Percentiles rank a stretch among this genome's conserved stretches.
Evolutionary conservation across 805 yeast genomes (phyloP).

Genomic region (Dipodascus geniculatus): DNA sequence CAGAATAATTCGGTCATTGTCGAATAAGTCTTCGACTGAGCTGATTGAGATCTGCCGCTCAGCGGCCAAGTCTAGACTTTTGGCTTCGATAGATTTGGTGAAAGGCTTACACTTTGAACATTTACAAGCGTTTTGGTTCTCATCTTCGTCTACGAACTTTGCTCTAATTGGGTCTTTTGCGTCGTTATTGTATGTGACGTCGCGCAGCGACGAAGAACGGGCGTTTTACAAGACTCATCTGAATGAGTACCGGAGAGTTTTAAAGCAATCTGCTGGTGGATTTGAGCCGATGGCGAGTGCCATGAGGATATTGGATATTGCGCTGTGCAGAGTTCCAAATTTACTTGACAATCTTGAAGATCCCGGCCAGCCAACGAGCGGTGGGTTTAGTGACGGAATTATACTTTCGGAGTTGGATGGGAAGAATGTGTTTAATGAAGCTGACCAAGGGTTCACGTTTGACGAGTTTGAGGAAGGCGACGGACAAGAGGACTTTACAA

Average conservation of each 20-base stretch:
- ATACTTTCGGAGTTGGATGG: background rate
- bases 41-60: conserved; percentile 59
- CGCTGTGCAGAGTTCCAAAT: conserved; percentile 59
- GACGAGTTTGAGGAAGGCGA: conserved; percentile 1
- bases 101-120: conserved; percentile 69
- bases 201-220: conserved; percentile 45
- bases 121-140: conserved; percentile 82
- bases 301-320: conserved; percentile 54
- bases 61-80: conserved; percentile 73
- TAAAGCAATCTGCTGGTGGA: conserved; percentile 62
- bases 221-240: conserved; percentile 54
- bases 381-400: background rate
- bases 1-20: conserved; percentile 24
- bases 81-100: conserved; percentile 74
- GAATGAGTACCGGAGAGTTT: conserved; percentile 62
- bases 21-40: conserved; percentile 36
- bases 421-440: background rate
- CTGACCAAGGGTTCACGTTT: background rate
- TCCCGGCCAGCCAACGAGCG: background rate
- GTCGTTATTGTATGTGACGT: conserved; percentile 60
- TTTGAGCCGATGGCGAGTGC: conserved; percentile 76
- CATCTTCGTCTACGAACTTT: conserved; percentile 65
- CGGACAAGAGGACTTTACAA: background rate
- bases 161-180: conserved; percentile 84
- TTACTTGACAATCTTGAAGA: conserved; percentile 6